These are phyloP conservation scores for Ogataea angusta DNA, from an alignment of 805 yeast species.

Conservation along the genomic window DNA sequence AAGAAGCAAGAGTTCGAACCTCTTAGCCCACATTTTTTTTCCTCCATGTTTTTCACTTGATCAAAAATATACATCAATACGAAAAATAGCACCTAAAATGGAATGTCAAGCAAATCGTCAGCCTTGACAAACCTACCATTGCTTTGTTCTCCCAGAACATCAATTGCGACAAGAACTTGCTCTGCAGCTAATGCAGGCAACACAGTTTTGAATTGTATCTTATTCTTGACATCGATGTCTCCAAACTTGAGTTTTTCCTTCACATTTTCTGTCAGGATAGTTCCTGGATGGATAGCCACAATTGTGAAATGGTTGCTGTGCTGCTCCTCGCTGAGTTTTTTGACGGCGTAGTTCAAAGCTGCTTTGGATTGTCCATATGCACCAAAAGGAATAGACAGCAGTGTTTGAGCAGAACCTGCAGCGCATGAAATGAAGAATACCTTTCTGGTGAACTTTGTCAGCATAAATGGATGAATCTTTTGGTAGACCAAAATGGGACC, in stretches of 20 bases:
- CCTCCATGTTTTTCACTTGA: too few relatives aligned
- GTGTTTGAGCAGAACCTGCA: constrained; percentile 27
- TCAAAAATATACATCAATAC: too few relatives aligned
- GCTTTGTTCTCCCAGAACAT: background rate
- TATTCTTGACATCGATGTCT: background rate
- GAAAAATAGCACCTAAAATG: background rate
- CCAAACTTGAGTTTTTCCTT: background rate
- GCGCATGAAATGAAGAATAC: constrained; percentile 29
- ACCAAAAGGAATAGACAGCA: constrained; percentile 18
- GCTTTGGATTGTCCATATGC: constrained; percentile 37
- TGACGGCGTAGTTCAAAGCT: constrained; percentile 30
- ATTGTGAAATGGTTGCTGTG: constrained; percentile 18
- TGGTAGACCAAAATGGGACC: constrained; percentile 33
- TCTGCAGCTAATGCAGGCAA: background rate
- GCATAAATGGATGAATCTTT: constrained; percentile 30
- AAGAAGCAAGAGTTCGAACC: constrained; percentile 32
- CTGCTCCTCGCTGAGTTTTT: constrained; percentile 27
- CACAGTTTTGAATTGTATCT: background rate
- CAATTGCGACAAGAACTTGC: background rate
- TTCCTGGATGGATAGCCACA: constrained; percentile 4
- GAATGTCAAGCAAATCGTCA: constrained; percentile 16
- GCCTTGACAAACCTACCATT: constrained; percentile 9
- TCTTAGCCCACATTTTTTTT: constrained; percentile 28
- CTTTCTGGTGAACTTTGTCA: constrained; percentile 25
- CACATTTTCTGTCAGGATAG: constrained; percentile 1